Base-by-base conservation (phyloP, 352 stramenopile genomes). In the Phytophthora megakarya region DNA sequence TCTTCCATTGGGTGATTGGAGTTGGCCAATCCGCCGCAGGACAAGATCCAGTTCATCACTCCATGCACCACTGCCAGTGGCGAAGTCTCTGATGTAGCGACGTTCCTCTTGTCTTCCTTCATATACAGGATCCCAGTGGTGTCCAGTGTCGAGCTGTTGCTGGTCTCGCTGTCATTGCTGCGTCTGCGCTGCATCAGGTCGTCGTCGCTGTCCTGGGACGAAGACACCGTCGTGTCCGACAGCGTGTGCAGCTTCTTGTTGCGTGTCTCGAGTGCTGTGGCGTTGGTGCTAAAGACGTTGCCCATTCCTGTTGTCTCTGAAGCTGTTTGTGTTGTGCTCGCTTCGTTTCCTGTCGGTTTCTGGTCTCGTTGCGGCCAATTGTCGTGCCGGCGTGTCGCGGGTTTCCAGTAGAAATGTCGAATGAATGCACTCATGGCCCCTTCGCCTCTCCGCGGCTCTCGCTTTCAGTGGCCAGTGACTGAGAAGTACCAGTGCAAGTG, bases 221-320 rank as follows among this genome's bases (percentile, higher is more conserved):
- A 76, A 12, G 75, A 76, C 10, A 78, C 56, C 3, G 79, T 86
- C 48, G 75, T 81, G 32, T 85, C 75, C 1, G 81, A 90, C n/a
- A 87, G 61, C 59, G 76, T 76, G 58, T 87, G 73, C 40, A 57
- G 55, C 47, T 84, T 86, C 33, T 70, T 52, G 40, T 51, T 47
- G 26, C 8, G 37, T 16, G 35, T 47, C 42, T 43, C 32, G n/a
- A n/a, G n/a, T n/a, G n/a, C n/a, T 32, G 26, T 32, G 5, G 5
- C 5, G 5, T 32, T 32, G 26, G 37, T 50, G 49, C 66, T 74
- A 7, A 60, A 50, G 61, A 66, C 43, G 54, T 74, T 74, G 22
- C 66, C 66, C 66, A 70, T 67, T 37, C 5, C 18, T 43, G 9
- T 38, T 37, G n/a, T n/a, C n/a, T n/a, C n/a, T n/a, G 3, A 62